Evolutionary conservation across 306 rosid genomes (phyloP), one percentile per base, ranked within the genome.

Genomic region (Quillaja saponaria): DNA sequence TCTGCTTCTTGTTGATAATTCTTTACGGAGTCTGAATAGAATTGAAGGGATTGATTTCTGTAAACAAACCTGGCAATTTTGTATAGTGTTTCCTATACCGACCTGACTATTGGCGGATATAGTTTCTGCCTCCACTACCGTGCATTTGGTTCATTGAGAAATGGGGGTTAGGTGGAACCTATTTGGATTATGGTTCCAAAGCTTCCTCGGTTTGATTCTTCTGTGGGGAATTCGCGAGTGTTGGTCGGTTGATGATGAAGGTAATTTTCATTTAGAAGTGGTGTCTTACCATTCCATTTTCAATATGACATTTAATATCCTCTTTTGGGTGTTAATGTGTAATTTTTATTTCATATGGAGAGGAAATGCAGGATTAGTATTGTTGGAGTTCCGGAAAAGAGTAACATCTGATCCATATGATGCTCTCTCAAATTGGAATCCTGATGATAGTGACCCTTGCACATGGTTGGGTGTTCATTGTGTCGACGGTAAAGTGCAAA

Each of bases 401-500:
- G 74, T 94, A 45, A 78, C 61, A 68, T 70, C 19, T 48, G 97
- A 94, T 81, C 95, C 94, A 48, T 64, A 34, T 64, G 69, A 67
- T 59, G 81, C 78, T 66, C 75, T 94, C 67, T 76, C 63, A 35
- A 84, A 83, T 80, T 94, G 97, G 97, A 76, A 79, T 76, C 72
- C 80, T 13, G 66, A 81, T 54, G 90, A 85, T 68, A 58, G 13
- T 42, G 57, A 82, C 55, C 96, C 91, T 39, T 94, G 99, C 75
- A 50, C 61, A 42, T 94, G 99, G 99, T 35, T 63, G 8, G 88
- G 99, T 58, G 85, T 94, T 72, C 69, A 40, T 44, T 94, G 99
- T 39, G 62, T 75, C 15, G 80, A 74, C 11, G 78, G 80, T 38
- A 60, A 77, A 72, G 97, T 89, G 54, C 81, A 84, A 57, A 75